Evolutionary conservation across 23 red algal species (phyloP), one percentile per base, ranked within the genome.

Genomic region (Pyropia haitanensis): DNA sequence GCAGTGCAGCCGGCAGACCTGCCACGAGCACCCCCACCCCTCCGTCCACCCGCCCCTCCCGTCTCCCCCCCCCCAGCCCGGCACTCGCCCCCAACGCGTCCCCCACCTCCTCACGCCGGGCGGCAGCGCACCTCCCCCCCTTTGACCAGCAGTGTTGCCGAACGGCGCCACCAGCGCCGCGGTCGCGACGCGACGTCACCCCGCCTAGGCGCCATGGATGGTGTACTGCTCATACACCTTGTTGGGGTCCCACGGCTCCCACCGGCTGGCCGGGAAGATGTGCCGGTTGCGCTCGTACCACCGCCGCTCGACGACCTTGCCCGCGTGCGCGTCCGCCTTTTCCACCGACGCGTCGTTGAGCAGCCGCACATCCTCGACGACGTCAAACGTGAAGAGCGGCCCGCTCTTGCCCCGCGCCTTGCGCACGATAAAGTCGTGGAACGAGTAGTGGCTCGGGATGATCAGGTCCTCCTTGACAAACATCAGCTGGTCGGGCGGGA

Each of bases 381-480:
- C 90, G 58, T 86, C 73, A 66, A 95, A 95, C 51, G 32, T 73
- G 58, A 95, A 87, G 15, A 95, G 65, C 39, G 90, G 80, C 3
- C 90, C 90, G 49, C 76, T 81, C 72, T 95, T 95, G 56, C 90
- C 90, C 18, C 79, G 74, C 27, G 80, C 80, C 52, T 95, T 87
- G 60, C 39, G 68, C 18, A 78, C 83, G 49, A 95, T 88, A 65
- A 95, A 88, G 48, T 95, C 90, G 54, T 95, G 86, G 61, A 95
- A 95, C 1, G 81, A 83, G 66, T 88, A 86, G 60, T 95, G 90
- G 62, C 86, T 80, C 2, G 90, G 90, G 77, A 95, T 95, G 44
- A 95, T 95, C 54, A 95, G 71, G 53, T 95, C 90, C 65, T 95
- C 90, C 73, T 95, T 95, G n/a, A 95, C 69, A 66, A 88, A 95